A percentile compares a stretch with the other conserved stretches of the same genome.
Conservation (phyloP, 2,329 filamentous ascomycete species). For the Bimuria novae-zelandiae region DNA sequence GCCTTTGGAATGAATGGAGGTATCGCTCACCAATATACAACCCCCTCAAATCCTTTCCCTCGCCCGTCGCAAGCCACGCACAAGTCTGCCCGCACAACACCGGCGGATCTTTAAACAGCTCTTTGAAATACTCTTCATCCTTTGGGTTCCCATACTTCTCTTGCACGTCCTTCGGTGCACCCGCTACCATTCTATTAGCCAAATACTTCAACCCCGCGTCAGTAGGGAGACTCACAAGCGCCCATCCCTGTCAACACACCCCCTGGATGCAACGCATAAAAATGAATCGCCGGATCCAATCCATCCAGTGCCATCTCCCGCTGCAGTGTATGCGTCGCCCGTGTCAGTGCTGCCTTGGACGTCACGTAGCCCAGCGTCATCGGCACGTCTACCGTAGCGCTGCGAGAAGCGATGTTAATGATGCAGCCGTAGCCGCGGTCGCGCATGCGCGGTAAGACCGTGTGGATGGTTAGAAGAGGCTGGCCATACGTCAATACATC, state of each 20-base stretch:
- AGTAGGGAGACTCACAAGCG: constrained; percentile 25
- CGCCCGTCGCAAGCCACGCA: constrained; percentile 33
- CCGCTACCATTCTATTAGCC: constrained; percentile 20
- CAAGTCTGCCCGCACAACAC: constrained; percentile 37
- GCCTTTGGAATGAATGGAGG: neutral
- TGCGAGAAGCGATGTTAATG: constrained; percentile 36
- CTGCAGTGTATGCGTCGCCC: constrained; percentile 37
- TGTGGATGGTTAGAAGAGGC: constrained; percentile 34
- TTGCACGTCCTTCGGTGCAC: constrained; percentile 26
- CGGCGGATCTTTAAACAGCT: constrained; percentile 35
- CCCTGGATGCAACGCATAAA: constrained; percentile 39
- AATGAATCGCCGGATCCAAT: constrained; percentile 31
- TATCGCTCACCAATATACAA: constrained; percentile 28
- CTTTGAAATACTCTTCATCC: constrained; percentile 31
- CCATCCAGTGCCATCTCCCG: constrained; percentile 35
- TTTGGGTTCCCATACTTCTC: constrained; percentile 34
- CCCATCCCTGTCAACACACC: constrained; percentile 35
- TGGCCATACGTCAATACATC: constrained; percentile 2
- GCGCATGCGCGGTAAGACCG: constrained; percentile 28
- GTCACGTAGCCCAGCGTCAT: constrained; percentile 38
- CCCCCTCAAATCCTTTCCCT: constrained; percentile 34
- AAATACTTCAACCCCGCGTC: no score
- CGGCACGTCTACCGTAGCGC: constrained; percentile 37
- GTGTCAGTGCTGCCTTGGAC: constrained; percentile 34
- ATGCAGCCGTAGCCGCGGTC: constrained; percentile 34